Evolutionary conservation across 2,329 filamentous ascomycete species (phyloP), one percentile per base, ranked within the genome.

Genomic region (Malbranchea cinnamomea): DNA sequence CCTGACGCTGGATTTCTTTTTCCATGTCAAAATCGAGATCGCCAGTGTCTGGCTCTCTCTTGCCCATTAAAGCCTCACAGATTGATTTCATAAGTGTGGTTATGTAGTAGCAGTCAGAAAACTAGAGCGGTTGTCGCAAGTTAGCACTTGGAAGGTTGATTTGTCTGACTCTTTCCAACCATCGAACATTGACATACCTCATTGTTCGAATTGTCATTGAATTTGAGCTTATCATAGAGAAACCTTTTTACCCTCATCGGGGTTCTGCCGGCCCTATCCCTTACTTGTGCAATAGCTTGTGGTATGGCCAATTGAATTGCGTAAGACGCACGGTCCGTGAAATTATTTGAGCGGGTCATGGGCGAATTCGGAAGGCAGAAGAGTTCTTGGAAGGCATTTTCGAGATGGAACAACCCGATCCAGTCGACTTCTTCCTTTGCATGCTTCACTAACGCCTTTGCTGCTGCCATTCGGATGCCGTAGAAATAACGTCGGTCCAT

Each of bases 181-280:
- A 19, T 14, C 27, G 16, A n/a, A n/a, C 15, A 30, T 41, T 16
- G 36, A 33, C 49, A 45, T 48, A 63, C 60, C 45, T 61, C 62
- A 44, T 98, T 98, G 36, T 80, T 78, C 2, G 79, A 76, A 48
- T 98, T 98, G 55, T 98, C 85, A 48, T 98, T 98, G 59, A 84
- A 87, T 28, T 80, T 77, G 19, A 98, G 63, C 48, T 91, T 80
- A 42, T 94, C 84, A 13, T 92, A 69, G 27, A 98, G 70, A 51
- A 94, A 92, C 22, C 71, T 69, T 34, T 85, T 80, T 4, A 83
- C 83, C 30, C 75, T 65, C 46, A 77, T 64, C 0, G 87, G 85
- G 31, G 84, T 85, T 44, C 73, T 78, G 21, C 83, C 80, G 32
- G 75, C 68, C 22, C 63, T 62, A 45, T 87, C 78, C 29, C 83